phyloP scores from a whole-genome alignment of 257 asterid genomes.

The Solanum acaule region DNA sequence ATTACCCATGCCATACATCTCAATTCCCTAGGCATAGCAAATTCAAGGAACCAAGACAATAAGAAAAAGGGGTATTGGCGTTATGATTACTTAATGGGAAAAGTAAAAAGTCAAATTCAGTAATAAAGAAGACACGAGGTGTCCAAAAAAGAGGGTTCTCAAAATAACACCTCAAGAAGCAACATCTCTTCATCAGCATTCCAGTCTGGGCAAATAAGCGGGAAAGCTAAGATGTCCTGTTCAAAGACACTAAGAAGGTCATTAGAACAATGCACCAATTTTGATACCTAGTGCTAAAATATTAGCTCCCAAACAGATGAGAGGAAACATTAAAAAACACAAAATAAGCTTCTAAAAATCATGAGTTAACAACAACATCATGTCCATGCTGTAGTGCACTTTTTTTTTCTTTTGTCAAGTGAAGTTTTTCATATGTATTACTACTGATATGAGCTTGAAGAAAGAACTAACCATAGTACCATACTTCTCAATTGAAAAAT shows the following conservation, averaged over 20 bases:
- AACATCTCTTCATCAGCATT: slow-evolving; percentile 90
- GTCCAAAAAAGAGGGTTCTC: background rate
- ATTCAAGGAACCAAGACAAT: slow-evolving; percentile 9
- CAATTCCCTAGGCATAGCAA: slow-evolving; percentile 46
- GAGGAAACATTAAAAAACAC: background rate
- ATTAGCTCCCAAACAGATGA: background rate
- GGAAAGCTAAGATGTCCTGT: slow-evolving; percentile 69
- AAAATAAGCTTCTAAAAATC: background rate
- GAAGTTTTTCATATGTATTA: background rate
- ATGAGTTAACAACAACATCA: background rate
- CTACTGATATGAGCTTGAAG: background rate
- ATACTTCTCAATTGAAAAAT: background rate
- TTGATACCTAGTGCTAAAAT: background rate
- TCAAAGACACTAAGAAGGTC: slow-evolving; percentile 12
- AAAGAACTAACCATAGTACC: background rate
- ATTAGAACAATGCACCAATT: background rate
- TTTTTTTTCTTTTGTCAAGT: background rate
- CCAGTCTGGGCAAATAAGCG: slow-evolving; percentile 82
- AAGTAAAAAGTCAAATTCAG: background rate
- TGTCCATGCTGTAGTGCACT: background rate
- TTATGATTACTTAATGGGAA: background rate
- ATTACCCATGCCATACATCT: slow-evolving; percentile 91
- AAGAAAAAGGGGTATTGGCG: background rate
- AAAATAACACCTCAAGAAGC: slow-evolving; percentile 63
- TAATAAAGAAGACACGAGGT: background rate